Base-by-base conservation (phyloP, 495 filamentous ascomycete genomes). In the Aspergillus egyptiacus region DNA sequence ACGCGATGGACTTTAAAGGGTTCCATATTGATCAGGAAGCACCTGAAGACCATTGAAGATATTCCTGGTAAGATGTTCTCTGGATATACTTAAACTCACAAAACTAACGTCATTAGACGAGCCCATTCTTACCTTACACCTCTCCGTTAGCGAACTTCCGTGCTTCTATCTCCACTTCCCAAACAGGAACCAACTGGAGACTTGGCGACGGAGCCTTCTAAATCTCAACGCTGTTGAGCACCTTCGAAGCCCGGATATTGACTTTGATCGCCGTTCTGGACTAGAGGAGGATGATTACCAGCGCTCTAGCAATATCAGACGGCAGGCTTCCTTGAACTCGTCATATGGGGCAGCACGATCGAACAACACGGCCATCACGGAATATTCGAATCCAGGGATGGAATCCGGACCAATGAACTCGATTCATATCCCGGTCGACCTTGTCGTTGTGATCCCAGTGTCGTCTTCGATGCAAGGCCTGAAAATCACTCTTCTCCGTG, bases 391-490 rank as follows among this genome's bases (percentile, higher is more conserved):
- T 63, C 88, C 87, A 7, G 73, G 74, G 38, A 37, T 53, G 24
- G 70, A 76, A 3, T 69, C 70, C 4, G 77, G 80, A 39, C 58
- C 86, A 13, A 70, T 76, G 9, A 69, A 77, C 3, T 79, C 87
- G 1, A 63, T 95, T 47, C 93, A 97, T 63, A 89, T 97, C 33
- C 94, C 93, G 13, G 77, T 97, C 27, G 93, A 99, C 62, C 81
- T 99, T 33, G 91, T 99, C 2, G 87, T 97, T 6, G 93, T 99
- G 27, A 93, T 99, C 38, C 93, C 93, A 0, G 89, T 97, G 9
- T 96, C 93, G 8, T 95, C 94, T 5, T 99, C 93, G 0, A 99
- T 97, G 93, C 93, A 96, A 66, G 93, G 94, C 5, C 77, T 99
- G 39, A 99, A 99, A 68, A 96, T 99, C 55, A 95, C 87, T 39